Evolutionary conservation across 805 yeast genomes (phyloP), one percentile per base, ranked within the genome.

Genomic region (Cyberlindnera nakhonratchasimensis): DNA sequence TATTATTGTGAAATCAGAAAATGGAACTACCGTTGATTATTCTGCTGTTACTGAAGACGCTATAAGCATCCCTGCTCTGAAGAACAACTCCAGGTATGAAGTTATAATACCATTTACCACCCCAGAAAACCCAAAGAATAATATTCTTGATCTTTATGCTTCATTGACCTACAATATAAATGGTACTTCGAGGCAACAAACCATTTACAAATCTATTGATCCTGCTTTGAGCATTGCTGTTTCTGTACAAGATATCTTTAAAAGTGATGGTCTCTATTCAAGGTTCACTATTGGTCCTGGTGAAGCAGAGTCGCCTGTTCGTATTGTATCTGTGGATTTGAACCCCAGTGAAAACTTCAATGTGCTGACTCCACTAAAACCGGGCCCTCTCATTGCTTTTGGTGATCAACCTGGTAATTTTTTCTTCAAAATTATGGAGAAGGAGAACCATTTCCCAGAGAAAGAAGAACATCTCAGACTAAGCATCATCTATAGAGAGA

Each of bases 161-260:
- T 37, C 42, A 6, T 18, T 48, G n/a, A 23, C 31, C 2, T 57
- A 52, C 41, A 25, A 30, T 1, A 7, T 45, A 1, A 32, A 40
- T 6, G 51, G 45, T 2, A 22, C 34, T 3, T 20, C 13, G 5
- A 39, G 46, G 16, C 52, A 48, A 41, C 53, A 37, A 57, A 62
- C 47, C 10, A 35, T 28, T 0, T 54, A 41, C 20, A 51, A 55
- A 23, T 52, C 54, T 2, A 45, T 83, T 6, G 81, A 82, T 45
- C 74, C 80, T 6, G 62, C 75, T 1, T 65, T 86, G 29, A 69
- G 75, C 5, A 64, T 86, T 7, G 81, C 88, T 0, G 93, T 86
- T 1, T 79, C 87, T 3, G 95, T 86, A 2, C 91, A 85, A 53
- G 96, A 87, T 58, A 78, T 81, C 10, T 86, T 85, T 66, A 75